phyloP scores from a whole-genome alignment of 129 eudicot species.

The Mikania micrantha region DNA sequence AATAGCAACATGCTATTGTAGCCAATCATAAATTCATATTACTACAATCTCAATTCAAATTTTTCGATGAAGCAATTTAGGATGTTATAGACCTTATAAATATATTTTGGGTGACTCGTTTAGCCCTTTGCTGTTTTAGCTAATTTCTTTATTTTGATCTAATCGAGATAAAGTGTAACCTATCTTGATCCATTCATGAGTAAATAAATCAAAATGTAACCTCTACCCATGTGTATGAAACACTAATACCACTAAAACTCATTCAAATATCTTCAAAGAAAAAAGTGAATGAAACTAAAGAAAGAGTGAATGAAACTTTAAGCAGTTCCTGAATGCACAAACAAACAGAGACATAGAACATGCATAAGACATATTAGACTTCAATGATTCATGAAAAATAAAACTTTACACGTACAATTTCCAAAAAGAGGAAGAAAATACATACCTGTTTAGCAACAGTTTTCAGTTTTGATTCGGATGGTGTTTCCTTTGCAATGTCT shows the following conservation, averaged over 20 bases:
- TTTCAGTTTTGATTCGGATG: conserved; percentile 36
- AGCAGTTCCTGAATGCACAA: neutral
- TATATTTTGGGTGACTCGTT: neutral
- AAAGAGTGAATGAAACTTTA: neutral
- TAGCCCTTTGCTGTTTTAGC: neutral
- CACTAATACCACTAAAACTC: neutral
- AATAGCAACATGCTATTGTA: neutral
- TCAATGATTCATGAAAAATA: neutral
- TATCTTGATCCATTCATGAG: neutral
- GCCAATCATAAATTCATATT: neutral
- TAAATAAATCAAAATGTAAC: neutral
- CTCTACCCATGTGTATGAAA: neutral
- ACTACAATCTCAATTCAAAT: too few relatives aligned
- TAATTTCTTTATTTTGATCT: neutral
- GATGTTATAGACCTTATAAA: neutral
- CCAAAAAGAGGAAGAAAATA: neutral
- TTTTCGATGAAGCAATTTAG: neutral
- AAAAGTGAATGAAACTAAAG: neutral
- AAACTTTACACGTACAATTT: neutral
- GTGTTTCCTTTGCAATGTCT: conserved; percentile 11
- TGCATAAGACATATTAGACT: neutral
- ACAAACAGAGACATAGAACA: neutral
- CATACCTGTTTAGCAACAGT: conserved; percentile 59
- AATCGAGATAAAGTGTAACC: neutral
- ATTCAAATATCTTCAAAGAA: neutral